Evolutionary conservation across 1,284 basidiomycete species (phyloP).

Genomic region (Chondrostereum purpureum): DNA sequence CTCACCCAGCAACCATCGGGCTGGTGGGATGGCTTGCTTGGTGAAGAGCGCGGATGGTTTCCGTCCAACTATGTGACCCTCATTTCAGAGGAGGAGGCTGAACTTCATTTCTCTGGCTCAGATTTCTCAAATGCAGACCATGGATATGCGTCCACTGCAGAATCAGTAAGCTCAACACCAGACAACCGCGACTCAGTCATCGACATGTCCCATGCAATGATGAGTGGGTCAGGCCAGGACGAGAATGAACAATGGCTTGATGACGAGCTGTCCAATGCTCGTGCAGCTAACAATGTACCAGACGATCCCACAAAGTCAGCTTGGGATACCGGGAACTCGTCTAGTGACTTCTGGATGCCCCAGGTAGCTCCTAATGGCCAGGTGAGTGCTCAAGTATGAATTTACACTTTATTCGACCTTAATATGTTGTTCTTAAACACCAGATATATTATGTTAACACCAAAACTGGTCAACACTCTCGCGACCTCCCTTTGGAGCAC

Average conservation of each 20-base stretch:
- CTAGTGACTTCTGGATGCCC: conserved; percentile 77
- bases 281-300: conserved; percentile 12
- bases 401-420: conserved; percentile 9
- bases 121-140: conserved; percentile 32
- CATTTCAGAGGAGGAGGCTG: conserved; percentile 77
- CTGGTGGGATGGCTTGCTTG: conserved; percentile 97
- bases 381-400: conserved; percentile 41
- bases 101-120: conserved; percentile 49
- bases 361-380: conserved; percentile 67
- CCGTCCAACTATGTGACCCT: conserved; percentile 90
- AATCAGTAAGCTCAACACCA: too few species aligned
- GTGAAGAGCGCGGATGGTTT: conserved; percentile 92
- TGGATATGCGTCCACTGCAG: conserved; percentile 15
- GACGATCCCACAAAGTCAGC: conserved; percentile 21
- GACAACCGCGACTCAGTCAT: conserved; percentile 29
- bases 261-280: conserved; percentile 27
- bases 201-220: conserved; percentile 46
- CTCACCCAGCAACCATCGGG: conserved; percentile 87
- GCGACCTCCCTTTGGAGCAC: conserved; percentile 75
- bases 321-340: conserved; percentile 30
- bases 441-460: conserved; percentile 94
- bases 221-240: conserved; percentile 31
- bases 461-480: conserved; percentile 80
- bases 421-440: conserved; percentile 8
- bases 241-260: conserved; percentile 44